Evolutionary conservation across 345 rosid species (phyloP).

Genomic region (Turnera subulata): DNA sequence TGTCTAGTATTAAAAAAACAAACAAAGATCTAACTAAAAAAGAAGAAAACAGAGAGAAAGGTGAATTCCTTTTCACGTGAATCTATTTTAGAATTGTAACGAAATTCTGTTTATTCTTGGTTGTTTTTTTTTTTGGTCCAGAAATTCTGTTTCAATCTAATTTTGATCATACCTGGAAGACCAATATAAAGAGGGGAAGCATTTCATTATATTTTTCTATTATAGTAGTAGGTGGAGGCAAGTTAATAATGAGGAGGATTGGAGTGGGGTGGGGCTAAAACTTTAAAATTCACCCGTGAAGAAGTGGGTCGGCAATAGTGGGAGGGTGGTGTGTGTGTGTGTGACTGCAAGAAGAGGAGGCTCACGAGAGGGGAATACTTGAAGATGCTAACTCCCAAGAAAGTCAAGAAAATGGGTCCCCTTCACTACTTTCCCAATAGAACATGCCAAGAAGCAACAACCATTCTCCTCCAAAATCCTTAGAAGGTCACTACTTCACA

Average conservation of each 20-base stretch:
- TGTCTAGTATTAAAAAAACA: too few relatives aligned
- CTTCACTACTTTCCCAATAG: conserved; percentile 9
- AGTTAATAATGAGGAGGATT: too few relatives aligned
- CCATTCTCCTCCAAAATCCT: not conserved
- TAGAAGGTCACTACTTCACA: not conserved
- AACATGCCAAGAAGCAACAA: conserved; percentile 18
- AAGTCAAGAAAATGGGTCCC: conserved; percentile 17
- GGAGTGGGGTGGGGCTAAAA: conserved; percentile 2
- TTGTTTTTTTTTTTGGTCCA: too few relatives aligned
- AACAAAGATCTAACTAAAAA: too few relatives aligned
- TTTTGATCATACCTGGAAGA: too few relatives aligned
- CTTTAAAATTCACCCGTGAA: conserved; percentile 28
- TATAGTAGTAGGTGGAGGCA: too few relatives aligned
- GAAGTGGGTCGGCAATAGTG: conserved; percentile 44
- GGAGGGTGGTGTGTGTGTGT: conserved; percentile 15
- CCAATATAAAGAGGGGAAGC: too few relatives aligned
- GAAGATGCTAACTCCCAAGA: conserved; percentile 7
- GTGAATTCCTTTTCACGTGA: too few relatives aligned
- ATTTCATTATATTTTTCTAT: not conserved
- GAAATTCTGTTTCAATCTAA: too few relatives aligned
- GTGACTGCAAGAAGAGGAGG: not conserved
- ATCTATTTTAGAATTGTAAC: too few relatives aligned
- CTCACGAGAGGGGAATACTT: conserved; percentile 35
- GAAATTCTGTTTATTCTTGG: too few relatives aligned
- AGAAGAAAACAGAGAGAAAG: too few relatives aligned